Base-by-base conservation (phyloP, 495 filamentous ascomycete genomes). In the Chaetomium fimeti region DNA sequence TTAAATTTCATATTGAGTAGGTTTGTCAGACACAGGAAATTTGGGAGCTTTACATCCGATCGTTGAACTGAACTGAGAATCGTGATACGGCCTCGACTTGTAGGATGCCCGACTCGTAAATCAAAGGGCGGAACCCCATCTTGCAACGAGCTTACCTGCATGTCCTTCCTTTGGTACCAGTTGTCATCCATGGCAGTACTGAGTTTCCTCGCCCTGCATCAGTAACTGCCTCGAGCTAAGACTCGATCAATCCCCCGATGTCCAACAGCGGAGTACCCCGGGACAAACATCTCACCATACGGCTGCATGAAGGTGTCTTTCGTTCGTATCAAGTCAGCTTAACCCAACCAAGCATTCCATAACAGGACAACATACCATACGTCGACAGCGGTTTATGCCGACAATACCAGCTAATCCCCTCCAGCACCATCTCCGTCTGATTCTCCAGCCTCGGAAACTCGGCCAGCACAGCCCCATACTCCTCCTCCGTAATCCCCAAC, bases 241-340 rank as follows among this genome's bases (percentile, higher is more conserved):
- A 49, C 20, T 6, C 45, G n/a, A 53, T 53, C 49, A 18, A 53
- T 53, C 7, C 27, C 49, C 25, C 49, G 49, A 18, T 53, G 49
- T 0, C 49, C 49, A 9, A 28, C 24, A 4, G 49, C 49, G 7
- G 49, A 28, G 25, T 53, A 53, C n/a, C 36, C 22, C 20, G 38
- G 58, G 60, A 58, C 49, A 28, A 28, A 53, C 25, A 11, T 12
- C 22, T 53, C 49, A 11, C 49, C 49, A 16, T 3, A 53, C 22
- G 49, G 49, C 25, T 53, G 49, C 49, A 53, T 53, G 18, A 28
- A 53, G 13, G 49, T 53, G 22, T 53, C 49, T 53, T 11, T 36
- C 32, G 12, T 36, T 29, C 22, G 11, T 7, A 18, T 6, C 25
- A 16, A 15, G 25, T 53, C 49, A 53, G 49, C 25, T 28, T 2